Evolutionary conservation across 768 basidiomycete species (phyloP), one percentile per base, ranked within the genome.

Genomic region (Naematelia aurantialba): DNA sequence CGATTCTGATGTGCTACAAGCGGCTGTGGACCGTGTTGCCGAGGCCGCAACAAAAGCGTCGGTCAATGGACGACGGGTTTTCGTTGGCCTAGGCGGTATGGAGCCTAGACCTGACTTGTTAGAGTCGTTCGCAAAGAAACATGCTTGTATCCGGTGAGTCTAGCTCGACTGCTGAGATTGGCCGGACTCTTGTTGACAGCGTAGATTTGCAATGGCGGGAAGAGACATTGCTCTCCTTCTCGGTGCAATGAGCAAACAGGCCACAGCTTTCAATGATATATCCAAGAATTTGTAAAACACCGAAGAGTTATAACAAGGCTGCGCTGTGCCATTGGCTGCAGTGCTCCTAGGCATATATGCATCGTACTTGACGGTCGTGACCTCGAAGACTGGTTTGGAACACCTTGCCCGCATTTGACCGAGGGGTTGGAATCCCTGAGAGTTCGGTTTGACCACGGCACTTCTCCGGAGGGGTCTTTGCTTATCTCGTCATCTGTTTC

Each of bases 31-130:
- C 56, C 55, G 57, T 34, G 55, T 66, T 25, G 56, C 61, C 26
- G 47, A 34, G 12, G 64, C 64, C 1, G 61, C 61, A 12, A 31
- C 31, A 2, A 53, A 53, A 10, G 59, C 59, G 2, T 52, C 45
- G 11, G 31, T 34, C 19, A 34, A 51, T 24, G 62, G 58, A 11
- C 19, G 44, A 45, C 30, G 27, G 12, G 55, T 65, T 3, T 66
- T 66, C 55, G 54, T 66, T 2, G 64, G 64, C 14, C 50, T 66
- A 14, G 64, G 64, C 17, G 64, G 64, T 4, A 27, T 62, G 8
- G 64, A 66, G 45, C 54, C 54, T 21, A 19, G 58, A 27, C 64
- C 61, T 11, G 61, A 66, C 30, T 25, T 62, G 14, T 11, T 66
- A 8, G 61, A 59, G 55, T 22, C 44, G 21, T 58, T 66, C 26